Percentiles rank a stretch among this genome's conserved stretches.
Conservation (phyloP, 1,139 yeast genomes). For the Groenewaldozyma auringiensis region DNA sequence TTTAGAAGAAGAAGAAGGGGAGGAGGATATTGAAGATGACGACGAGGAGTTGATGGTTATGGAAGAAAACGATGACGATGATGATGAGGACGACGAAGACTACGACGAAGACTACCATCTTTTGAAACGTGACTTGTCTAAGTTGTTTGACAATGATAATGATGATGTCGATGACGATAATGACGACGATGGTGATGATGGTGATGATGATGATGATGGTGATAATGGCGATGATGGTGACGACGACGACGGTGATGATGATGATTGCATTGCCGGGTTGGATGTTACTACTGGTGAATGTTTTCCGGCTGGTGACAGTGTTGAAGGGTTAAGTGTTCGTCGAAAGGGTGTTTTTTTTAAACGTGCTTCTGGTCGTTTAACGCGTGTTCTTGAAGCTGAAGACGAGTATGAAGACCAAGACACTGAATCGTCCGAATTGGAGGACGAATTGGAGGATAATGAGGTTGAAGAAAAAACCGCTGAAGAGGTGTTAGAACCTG, state of each 20-base stretch:
- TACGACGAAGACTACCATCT: neutral
- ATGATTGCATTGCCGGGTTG: neutral
- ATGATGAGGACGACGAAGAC: neutral
- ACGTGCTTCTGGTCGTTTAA: neutral
- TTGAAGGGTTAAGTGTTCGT: neutral
- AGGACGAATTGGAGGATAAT: neutral
- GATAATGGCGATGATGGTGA: neutral
- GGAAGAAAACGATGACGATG: neutral
- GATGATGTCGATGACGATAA: slow-evolving; percentile 1
- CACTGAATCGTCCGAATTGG: too few relatives aligned
- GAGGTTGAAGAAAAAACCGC: neutral
- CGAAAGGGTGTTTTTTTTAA: neutral
- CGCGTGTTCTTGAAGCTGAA: neutral
- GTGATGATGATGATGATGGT: neutral
- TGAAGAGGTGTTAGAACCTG: too few relatives aligned
- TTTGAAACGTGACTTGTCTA: neutral
- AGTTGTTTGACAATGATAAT: neutral
- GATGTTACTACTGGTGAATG: too few relatives aligned
- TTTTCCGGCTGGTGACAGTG: neutral
- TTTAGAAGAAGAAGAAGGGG: neutral
- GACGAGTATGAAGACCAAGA: neutral
- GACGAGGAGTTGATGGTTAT: neutral
- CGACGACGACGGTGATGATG: neutral
- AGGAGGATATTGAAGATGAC: neutral
- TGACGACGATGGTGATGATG: neutral